Evolutionary conservation across 2,329 filamentous ascomycete species (phyloP), one percentile per base, ranked within the genome.

Genomic region (Curvularia sp.): DNA sequence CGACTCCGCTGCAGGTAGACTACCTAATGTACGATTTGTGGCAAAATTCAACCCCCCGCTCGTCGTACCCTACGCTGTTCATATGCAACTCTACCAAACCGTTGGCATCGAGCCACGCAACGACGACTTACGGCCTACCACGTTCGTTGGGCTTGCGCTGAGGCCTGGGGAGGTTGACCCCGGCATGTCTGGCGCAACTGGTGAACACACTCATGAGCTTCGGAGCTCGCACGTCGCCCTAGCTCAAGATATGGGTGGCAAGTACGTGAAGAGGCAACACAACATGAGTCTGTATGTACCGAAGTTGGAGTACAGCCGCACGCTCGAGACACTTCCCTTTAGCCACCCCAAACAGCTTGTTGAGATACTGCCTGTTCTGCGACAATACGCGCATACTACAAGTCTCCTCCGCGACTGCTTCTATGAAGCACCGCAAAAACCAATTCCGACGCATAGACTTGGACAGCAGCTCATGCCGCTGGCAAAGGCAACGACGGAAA

Each of bases 271-370:
- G 10, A 63, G 74, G 6, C 57, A 56, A 1, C 83, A 84, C 65
- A 74, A 77, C 12, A 90, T 89, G 69, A 86, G 83, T 0, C 80
- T 95, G 1, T 87, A 86, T 62, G 85, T 92, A 18, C 86, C 90
- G 53, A 92, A 91, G 74, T 85, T 87, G 2, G 90, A 92, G 8
- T 92, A 89, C 65, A 89, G 88, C 0, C 84, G 88, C 55, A 81
- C 82, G 3, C 75, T 96, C 8, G 84, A 84, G 1, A 86, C 89
- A 54, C 80, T 95, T 30, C 87, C 90, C 0, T 94, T 96, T 70
- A 86, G 87, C 2, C 92, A 96, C 69, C 92, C 92, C 0, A 85
- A 87, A 49, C 91, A 96, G 71, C 79, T 96, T 3, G 80, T 93
- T 6, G 83, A 86, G 52, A 86, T 93, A 71, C 81, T 96, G n/a